Conservation (phyloP, 148 eudicot species). For the Chenopodium album region DNA sequence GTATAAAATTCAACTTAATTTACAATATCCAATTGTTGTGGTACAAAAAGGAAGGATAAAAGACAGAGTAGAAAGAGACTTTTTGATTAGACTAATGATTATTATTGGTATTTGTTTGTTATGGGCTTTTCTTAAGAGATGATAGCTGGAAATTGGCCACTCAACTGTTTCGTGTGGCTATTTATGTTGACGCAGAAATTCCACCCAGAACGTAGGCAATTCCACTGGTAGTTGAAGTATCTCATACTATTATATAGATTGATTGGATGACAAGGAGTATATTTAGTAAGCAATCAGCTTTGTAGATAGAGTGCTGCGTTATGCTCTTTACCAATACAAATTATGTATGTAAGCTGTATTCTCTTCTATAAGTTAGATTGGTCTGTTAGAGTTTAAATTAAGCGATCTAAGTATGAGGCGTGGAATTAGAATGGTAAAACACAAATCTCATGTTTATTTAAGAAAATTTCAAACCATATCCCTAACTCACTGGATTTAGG, state of each 20-base stretch:
- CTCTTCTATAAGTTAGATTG: too few species aligned
- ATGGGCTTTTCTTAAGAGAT: background rate
- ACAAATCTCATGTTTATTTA: too few species aligned
- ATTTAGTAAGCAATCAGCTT: background rate
- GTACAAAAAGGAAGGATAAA: background rate
- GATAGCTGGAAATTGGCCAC: constrained; percentile 20
- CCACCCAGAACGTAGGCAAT: constrained; percentile 1
- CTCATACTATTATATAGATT: background rate
- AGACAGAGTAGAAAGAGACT: constrained; percentile 5
- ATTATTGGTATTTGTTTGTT: background rate
- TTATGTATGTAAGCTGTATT: too few species aligned
- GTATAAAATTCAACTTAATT: background rate
- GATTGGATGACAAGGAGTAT: background rate
- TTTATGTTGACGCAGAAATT: constrained; percentile 3
- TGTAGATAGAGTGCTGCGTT: background rate
- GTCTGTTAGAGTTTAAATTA: too few species aligned
- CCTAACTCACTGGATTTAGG: too few species aligned
- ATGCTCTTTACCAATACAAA: background rate
- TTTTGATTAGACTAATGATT: constrained; percentile 1
- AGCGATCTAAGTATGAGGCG: too few species aligned
- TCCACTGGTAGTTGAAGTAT: background rate
- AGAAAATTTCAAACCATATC: too few species aligned
- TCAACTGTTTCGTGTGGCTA: constrained; percentile 4
- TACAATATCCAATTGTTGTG: background rate
- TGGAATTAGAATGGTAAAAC: too few species aligned